These are phyloP conservation scores for Cavenderia fasciculata DNA, from an alignment of 78 protist species.

Conservation along the genomic window DNA sequence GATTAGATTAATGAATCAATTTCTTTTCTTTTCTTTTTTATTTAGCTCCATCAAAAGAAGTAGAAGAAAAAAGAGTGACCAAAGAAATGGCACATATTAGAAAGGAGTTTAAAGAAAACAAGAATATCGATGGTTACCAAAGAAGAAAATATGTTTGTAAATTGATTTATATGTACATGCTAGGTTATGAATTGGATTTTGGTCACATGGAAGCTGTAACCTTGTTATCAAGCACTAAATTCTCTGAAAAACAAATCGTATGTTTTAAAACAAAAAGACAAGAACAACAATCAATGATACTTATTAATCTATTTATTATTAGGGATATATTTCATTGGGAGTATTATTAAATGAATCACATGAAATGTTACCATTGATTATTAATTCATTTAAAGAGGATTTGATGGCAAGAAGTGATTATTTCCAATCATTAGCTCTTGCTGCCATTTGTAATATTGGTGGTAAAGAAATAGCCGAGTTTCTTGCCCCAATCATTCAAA, in stretches of 20 bases:
- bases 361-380: conserved; percentile 95
- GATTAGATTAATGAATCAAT: too few species aligned
- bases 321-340: conserved; percentile 94
- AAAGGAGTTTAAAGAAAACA: conserved; percentile 78
- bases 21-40: too few species aligned
- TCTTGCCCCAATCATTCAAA: conserved; percentile 87
- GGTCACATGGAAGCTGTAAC: conserved; percentile 98
- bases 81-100: conserved; percentile 86
- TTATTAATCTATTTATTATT: not conserved
- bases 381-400: conserved; percentile 94
- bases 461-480: conserved; percentile 96
- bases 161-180: conserved; percentile 96
- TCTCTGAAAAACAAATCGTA: conserved; percentile 96
- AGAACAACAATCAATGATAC: not conserved
- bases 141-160: conserved; percentile 97
- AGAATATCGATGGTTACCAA: conserved; percentile 88
- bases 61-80: conserved; percentile 72
- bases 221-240: conserved; percentile 89
- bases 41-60: conserved; percentile 75
- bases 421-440: conserved; percentile 92
- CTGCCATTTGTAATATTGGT: conserved; percentile 96
- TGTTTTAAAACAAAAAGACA: not conserved
- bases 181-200: conserved; percentile 98
- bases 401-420: conserved; percentile 80
- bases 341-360: conserved; percentile 91